Conservation (phyloP, 306 rosid genomes). For the Leucaena leucocephala region DNA sequence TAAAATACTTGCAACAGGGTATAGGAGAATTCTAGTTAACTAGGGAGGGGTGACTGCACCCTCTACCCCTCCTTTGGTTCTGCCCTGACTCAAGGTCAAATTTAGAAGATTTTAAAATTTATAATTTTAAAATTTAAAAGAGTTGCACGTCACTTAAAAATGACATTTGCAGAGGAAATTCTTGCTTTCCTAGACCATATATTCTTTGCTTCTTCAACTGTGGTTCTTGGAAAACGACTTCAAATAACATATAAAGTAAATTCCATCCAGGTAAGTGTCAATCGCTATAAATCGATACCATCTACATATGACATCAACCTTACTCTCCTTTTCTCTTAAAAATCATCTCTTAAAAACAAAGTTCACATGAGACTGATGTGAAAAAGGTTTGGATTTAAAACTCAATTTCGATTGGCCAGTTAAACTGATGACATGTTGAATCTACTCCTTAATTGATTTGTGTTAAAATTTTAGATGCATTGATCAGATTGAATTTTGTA, state of each 20-base stretch:
- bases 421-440: no score
- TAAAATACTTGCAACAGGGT: no score
- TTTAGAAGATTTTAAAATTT: not conserved
- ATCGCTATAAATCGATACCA: not conserved
- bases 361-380: not conserved
- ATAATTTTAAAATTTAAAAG: not conserved
- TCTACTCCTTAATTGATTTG: no score
- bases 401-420: no score
- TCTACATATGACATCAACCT: not conserved
- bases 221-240: constrained; percentile 16
- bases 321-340: not conserved
- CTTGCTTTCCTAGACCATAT: constrained; percentile 37
- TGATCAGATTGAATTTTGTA: no score
- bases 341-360: not conserved
- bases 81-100: not conserved
- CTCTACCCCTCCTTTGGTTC: no score
- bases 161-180: constrained; percentile 40
- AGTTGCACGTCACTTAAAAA: constrained; percentile 12
- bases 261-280: not conserved
- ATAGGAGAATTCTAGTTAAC: no score
- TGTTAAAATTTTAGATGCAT: no score
- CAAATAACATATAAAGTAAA: not conserved
- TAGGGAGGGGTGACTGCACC: no score
- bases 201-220: constrained; percentile 40
- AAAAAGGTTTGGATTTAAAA: no score